Evolutionary conservation across 1,139 yeast species (phyloP).

Genomic region (Saccharomyces hybrid): DNA sequence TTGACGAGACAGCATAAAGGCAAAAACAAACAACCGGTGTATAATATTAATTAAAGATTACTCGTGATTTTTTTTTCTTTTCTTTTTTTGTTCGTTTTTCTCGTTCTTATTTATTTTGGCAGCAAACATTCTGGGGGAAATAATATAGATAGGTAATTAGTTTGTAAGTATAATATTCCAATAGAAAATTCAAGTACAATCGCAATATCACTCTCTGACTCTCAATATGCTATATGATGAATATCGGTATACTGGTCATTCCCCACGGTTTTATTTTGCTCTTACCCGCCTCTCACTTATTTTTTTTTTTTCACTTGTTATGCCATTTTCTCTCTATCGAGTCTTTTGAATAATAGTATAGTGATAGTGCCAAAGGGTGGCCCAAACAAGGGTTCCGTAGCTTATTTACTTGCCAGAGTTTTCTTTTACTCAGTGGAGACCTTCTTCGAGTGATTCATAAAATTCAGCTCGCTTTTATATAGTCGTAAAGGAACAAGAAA

Average conservation of each 20-base stretch:
- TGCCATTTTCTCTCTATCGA: not conserved
- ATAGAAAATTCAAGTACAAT: not conserved
- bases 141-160: not conserved
- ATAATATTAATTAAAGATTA: slow-evolving; percentile 2
- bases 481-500: not conserved
- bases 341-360: not conserved
- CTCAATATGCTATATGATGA: not conserved
- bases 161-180: not conserved
- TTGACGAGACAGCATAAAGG: slow-evolving; percentile 1
- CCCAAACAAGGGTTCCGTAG: not conserved
- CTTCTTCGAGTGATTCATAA: not conserved
- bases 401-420: not conserved
- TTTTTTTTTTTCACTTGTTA: not conserved
- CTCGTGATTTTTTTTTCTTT: slow-evolving; percentile 5
- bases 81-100: slow-evolving; percentile 1
- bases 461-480: not conserved
- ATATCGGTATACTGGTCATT: not conserved
- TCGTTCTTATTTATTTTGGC: not conserved
- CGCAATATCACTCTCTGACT: not conserved
- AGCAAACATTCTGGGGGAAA: slow-evolving; percentile 1
- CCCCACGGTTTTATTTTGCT: not conserved
- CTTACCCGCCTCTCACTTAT: not conserved
- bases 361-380: not conserved
- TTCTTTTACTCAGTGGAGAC: not conserved
- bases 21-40: slow-evolving; percentile 3